A percentile compares a stretch with the other conserved stretches of the same genome.
Conservation (phyloP, 2,329 filamentous ascomycete species). For the Herpomyces periplanetae region DNA sequence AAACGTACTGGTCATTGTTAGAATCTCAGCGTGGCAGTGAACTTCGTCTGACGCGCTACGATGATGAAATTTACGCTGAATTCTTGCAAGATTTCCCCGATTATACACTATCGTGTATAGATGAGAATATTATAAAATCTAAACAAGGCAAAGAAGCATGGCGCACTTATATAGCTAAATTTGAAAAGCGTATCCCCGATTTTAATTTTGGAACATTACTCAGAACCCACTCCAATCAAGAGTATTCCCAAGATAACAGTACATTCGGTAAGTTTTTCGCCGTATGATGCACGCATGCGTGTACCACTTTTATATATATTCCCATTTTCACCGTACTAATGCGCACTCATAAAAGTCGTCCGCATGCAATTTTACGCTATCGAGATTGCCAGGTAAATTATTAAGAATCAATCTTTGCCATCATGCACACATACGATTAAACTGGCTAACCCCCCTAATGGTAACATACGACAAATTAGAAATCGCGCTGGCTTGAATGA, state of each 20-base stretch:
- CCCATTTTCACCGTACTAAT: too few relatives aligned
- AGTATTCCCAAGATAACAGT: slow-evolving; percentile 58
- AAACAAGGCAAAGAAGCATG: slow-evolving; percentile 71
- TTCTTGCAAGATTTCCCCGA: slow-evolving; percentile 64
- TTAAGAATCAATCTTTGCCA: background rate
- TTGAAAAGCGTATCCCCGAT: slow-evolving; percentile 80
- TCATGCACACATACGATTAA: slow-evolving; percentile 2
- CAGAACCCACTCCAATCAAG: slow-evolving; percentile 29
- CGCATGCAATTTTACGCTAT: slow-evolving; percentile 53
- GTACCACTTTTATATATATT: too few relatives aligned
- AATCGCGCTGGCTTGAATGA: slow-evolving; percentile 72
- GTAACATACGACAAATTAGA: too few relatives aligned
- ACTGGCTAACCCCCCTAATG: too few relatives aligned
- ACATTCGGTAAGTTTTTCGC: slow-evolving; percentile 32
- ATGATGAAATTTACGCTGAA: slow-evolving; percentile 75
- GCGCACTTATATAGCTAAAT: slow-evolving; percentile 70
- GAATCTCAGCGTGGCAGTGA: slow-evolving; percentile 60
- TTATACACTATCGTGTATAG: slow-evolving; percentile 38
- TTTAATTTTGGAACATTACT: slow-evolving; percentile 95
- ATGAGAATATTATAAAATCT: slow-evolving; percentile 94
- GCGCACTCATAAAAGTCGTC: slow-evolving; percentile 11
- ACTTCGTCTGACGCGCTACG: slow-evolving; percentile 60
- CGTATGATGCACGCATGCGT: too few relatives aligned
- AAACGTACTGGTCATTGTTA: slow-evolving; percentile 85
- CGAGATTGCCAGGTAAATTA: slow-evolving; percentile 22